These are phyloP conservation scores for Rosa persica DNA, from an alignment of 306 rosid species.

Conservation along the genomic window DNA sequence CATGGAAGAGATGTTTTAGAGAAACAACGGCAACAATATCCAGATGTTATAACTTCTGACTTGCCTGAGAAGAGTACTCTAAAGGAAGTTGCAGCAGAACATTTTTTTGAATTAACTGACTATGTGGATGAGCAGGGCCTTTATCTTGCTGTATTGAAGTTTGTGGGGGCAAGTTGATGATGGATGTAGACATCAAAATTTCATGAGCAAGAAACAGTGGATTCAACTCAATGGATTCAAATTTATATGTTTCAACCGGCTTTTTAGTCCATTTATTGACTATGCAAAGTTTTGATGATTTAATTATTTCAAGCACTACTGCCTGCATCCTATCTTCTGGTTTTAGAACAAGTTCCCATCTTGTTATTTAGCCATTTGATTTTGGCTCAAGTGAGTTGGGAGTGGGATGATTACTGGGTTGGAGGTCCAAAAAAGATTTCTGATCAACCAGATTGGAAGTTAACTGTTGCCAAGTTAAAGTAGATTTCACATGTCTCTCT, in stretches of 20 bases:
- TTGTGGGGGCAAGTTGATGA: conserved; percentile 22
- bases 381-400: not conserved
- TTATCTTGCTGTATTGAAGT: conserved; percentile 69
- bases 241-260: not conserved
- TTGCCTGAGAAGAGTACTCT: conserved; percentile 64
- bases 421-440: too few species aligned
- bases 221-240: not conserved
- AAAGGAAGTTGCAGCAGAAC: conserved; percentile 54
- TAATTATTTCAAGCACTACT: not conserved
- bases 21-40: conserved; percentile 52
- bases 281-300: not conserved
- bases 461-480: not conserved
- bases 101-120: conserved; percentile 57
- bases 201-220: not conserved
- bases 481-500: too few species aligned
- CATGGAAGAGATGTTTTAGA: conserved; percentile 66
- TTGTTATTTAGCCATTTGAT: not conserved
- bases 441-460: not conserved
- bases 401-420: not conserved
- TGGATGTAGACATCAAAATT: not conserved
- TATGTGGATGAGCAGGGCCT: conserved; percentile 64
- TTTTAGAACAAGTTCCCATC: not conserved
- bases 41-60: conserved; percentile 61
- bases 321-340: not conserved
- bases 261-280: not conserved